Evolutionary conservation across 208 protist species (phyloP), one percentile per base, ranked within the genome.

Genomic region (Crithidia sp.): DNA sequence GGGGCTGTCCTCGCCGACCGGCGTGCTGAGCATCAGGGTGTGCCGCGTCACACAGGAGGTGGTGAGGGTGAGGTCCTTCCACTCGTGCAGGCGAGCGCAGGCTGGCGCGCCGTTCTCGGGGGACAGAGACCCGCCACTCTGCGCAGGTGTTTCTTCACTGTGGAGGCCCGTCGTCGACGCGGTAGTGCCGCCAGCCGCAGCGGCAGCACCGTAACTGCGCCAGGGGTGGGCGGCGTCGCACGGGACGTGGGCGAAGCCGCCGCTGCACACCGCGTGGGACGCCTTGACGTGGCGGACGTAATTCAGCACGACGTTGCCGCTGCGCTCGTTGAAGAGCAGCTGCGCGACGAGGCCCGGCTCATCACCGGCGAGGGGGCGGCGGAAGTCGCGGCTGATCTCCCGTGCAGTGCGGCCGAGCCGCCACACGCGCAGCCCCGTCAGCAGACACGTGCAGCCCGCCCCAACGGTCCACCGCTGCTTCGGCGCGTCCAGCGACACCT

Each of bases 371-470:
- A 98, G 79, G 10, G 85, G 13, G 53, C 91, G 87, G 40, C 65
- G 64, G 55, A 81, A 90, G 79, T 98, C 95, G 55, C 95, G 91
- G 17, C 63, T 70, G 49, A 98, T 77, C 72, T 95, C 89, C 9
- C 82, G 80, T 14, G 79, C 62, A 7, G 83, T 74, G 37, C 91
- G 90, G 28, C 81, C 79, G 14, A 82, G 58, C 12, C 79, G 71
- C 93, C 95, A 98, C 56, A 96, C 88, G 5, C 95, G 92, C 16
- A 97, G 68, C 9, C 85, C 92, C 5, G 90, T 88, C 58, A 98
- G 43, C 56, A 89, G 59, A 49, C 92, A 95, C 37, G 85, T 87
- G 79, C 87, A 96, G 49, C 83, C 77, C 41, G 85, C 73, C 16
- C 93, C 92, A 6, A 94, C 73, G 8, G 84, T 92, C 95, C 95